Base-by-base conservation (phyloP, 164 flowering plant species). In the Magnolia changhungtana region DNA sequence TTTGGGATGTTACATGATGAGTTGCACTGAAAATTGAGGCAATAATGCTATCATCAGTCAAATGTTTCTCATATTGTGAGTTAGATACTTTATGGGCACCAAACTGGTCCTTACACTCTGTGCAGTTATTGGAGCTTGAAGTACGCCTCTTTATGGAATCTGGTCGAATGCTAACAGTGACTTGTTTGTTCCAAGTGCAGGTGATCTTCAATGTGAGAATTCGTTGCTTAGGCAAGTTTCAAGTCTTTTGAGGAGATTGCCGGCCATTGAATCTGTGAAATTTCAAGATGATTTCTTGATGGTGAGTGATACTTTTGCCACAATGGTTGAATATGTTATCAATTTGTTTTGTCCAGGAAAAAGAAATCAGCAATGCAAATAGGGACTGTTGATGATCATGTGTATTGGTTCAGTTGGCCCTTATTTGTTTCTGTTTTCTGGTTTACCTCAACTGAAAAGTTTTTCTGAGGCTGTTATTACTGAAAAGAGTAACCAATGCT, bases 221-320 rank as follows among this genome's bases (percentile, higher is more conserved):
- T 92, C 98, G 1, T 77, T 95, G 83, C 82, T 93, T 37, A 87
- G 99, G 76, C 99, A 94, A 79, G 97, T 94, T 58, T 94, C 99
- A 70, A 92, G 98, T 82, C 95, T 96, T 51, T 80, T 92, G 55
- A 86, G 99, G 79, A 90, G 98, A 83, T 83, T 96, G 82, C 98
- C 97, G 16, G 93, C 93, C 55, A 88, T 94, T 72, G 98, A 94
- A 77, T 96, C 97, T 24, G 89, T 70, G 67, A 96, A 92, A 76
- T 96, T 96, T 83, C 98, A 90, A 86, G 98, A 96, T 83, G 97
- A 94, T 81, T 96, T 96, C 82, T 87, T 92, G 86, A 94, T 91
- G 98, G 99, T 92, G 78, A 87, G 94, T 63, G 7, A 13, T 13
- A 21, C 11, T 31, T 1, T 31, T 27, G 50, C 19, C n/a, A 14